phyloP scores from a whole-genome alignment of 495 filamentous ascomycete species.

The Jackrogersella minutella region DNA sequence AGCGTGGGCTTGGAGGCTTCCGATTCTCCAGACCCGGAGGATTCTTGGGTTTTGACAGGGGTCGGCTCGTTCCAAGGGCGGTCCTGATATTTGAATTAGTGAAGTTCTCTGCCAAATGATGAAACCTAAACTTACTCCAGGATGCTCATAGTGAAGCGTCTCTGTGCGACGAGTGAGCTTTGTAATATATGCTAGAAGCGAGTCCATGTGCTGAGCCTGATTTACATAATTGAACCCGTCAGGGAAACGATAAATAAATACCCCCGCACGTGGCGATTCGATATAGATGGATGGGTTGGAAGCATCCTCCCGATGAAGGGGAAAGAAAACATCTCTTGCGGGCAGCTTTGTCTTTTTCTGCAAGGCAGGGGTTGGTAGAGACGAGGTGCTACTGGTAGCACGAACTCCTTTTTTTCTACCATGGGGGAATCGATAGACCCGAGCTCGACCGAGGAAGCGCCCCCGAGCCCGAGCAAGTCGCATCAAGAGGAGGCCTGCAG shows the following conservation, averaged over 20 bases:
- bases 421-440: background rate
- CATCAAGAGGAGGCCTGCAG: background rate
- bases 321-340: conserved; percentile 1
- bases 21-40: no score
- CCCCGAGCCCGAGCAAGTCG: background rate
- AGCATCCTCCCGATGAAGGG: background rate
- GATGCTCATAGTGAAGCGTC: background rate
- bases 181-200: background rate
- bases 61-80: background rate
- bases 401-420: background rate
- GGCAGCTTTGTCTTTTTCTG: background rate
- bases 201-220: conserved; percentile 9
- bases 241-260: conserved; percentile 12
- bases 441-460: background rate
- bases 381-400: background rate
- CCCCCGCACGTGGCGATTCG: conserved; percentile 1
- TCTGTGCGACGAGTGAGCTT: background rate
- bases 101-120: background rate
- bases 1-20: conserved; percentile 3
- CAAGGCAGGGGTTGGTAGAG: background rate
- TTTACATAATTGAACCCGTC: conserved; percentile 12
- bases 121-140: background rate
- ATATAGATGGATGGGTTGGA: background rate
- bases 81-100: background rate
- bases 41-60: background rate